Base-by-base conservation (phyloP, 176 grass and related monocot genomes). In the Aegilops tauschii region DNA sequence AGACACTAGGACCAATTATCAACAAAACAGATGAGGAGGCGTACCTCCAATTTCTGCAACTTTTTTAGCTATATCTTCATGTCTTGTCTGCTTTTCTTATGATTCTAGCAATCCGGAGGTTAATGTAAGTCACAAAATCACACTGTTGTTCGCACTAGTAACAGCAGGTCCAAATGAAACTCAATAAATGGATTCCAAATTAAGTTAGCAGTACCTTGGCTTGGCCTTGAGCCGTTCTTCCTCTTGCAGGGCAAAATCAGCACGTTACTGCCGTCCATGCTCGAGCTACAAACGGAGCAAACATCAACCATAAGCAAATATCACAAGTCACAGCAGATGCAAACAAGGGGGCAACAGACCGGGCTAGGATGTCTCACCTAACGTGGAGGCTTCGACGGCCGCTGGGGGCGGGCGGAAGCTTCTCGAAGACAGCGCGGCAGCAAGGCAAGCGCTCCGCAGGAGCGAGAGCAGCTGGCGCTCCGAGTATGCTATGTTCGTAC, bases 1-100 rank as follows among this genome's bases (percentile, higher is more conserved):
- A 89, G 84, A 25, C 40, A 73, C 5, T 6, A 77, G 13, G 21
- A 18, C 79, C 42, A 64, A 52, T 4, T 9, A 84, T 42, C 4
- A 34, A 40, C 31, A 79, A 66, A 78, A 25, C 6, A 50, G 77
- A 17, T 80, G 63, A 65, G 21, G 12, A 89, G 8, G 80, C 27
- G 21, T 62, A 98, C 96, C 93, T 90, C 90, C 88, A 98, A 84
- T 79, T 92, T 92, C 49, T 89, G 88, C 52, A 96, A 72, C 79
- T 85, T 96, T 86, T 88, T 98, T 21, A 90, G 79, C 76, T 92
- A 85, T 76, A 95, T 88, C 69, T 81, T 88, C 39, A 50, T 86
- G 54, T 70, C 90, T 80, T 88, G 86, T 39, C 88, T 97, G n/a
- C 44, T 89, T 47, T 85, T 90, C 77, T 95, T 82, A 49, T 58